A percentile compares a stretch with the other conserved stretches of the same genome.
Conservation (phyloP, 257 asterid species). For the Jacaranda copaia region DNA sequence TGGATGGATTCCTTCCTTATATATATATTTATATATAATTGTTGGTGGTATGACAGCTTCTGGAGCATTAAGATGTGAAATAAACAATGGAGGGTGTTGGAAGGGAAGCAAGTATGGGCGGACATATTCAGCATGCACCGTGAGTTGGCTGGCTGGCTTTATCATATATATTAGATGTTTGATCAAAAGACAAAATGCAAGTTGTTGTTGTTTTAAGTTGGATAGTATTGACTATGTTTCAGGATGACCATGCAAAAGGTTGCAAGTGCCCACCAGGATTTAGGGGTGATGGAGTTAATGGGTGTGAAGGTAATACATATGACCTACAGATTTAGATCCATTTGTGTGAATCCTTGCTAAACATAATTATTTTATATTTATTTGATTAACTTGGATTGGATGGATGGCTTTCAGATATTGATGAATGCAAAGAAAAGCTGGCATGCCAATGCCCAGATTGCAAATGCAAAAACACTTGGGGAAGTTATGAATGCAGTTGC, state of each 20-base stretch:
- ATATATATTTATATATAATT: too few relatives aligned
- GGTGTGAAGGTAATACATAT: slow-evolving; percentile 69
- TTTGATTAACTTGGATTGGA: too few relatives aligned
- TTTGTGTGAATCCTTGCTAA: too few relatives aligned
- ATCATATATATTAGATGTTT: background rate
- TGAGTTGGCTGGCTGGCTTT: slow-evolving; percentile 46
- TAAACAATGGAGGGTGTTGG: slow-evolving; percentile 97
- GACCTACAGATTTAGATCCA: too few relatives aligned
- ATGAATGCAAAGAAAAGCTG: slow-evolving; percentile 68
- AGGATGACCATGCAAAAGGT: slow-evolving; percentile 77
- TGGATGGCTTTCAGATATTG: slow-evolving; percentile 58
- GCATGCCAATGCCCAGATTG: slow-evolving; percentile 62
- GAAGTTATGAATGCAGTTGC: slow-evolving; percentile 62
- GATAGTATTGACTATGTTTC: slow-evolving; percentile 16
- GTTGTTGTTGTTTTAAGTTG: background rate
- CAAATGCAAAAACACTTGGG: slow-evolving; percentile 65
- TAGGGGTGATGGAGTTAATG: slow-evolving; percentile 81
- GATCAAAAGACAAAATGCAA: background rate
- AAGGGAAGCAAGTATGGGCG: slow-evolving; percentile 62
- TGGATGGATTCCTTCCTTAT: background rate
- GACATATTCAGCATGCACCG: slow-evolving; percentile 84
- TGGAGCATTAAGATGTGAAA: slow-evolving; percentile 81
- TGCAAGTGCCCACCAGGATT: slow-evolving; percentile 97
- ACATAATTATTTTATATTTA: too few relatives aligned
- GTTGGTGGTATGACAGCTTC: slow-evolving; percentile 58